Percentiles rank a stretch among this genome's conserved stretches.
Conservation (phyloP, 441 rosid species). For the Bruguiera hainesii region DNA sequence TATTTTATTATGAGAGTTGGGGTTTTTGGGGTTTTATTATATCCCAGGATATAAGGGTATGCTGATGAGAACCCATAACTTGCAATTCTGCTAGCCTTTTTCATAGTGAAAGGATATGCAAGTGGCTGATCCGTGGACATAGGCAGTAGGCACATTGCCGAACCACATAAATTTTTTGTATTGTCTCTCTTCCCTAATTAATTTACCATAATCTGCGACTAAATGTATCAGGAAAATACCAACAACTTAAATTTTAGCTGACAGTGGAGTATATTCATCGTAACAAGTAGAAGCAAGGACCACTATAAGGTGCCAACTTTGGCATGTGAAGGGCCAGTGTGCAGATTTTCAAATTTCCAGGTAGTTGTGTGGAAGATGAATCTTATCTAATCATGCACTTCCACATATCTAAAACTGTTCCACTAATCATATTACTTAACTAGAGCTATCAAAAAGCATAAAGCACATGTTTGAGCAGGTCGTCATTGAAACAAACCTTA, state of each 20-base stretch:
- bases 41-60: too few relatives aligned
- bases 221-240: too few relatives aligned
- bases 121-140: too few relatives aligned
- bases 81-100: too few relatives aligned
- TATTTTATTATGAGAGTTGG: too few relatives aligned
- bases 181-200: background rate
- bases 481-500: slow-evolving; percentile 45
- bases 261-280: background rate
- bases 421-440: background rate
- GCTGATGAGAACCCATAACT: too few relatives aligned
- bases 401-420: background rate
- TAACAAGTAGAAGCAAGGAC: background rate
- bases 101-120: too few relatives aligned
- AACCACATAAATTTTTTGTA: too few relatives aligned
- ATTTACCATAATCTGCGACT: background rate
- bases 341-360: background rate
- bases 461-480: background rate
- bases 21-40: too few relatives aligned
- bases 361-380: background rate
- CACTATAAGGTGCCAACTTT: background rate
- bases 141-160: too few relatives aligned
- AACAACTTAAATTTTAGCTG: slow-evolving; percentile 8
- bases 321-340: background rate
- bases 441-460: slow-evolving; percentile 6
- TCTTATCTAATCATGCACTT: too few relatives aligned